Evolutionary conservation across 2,329 filamentous ascomycete genomes (phyloP), one percentile per base, ranked within the genome.

Genomic region (Colletotrichum nymphaeae): DNA sequence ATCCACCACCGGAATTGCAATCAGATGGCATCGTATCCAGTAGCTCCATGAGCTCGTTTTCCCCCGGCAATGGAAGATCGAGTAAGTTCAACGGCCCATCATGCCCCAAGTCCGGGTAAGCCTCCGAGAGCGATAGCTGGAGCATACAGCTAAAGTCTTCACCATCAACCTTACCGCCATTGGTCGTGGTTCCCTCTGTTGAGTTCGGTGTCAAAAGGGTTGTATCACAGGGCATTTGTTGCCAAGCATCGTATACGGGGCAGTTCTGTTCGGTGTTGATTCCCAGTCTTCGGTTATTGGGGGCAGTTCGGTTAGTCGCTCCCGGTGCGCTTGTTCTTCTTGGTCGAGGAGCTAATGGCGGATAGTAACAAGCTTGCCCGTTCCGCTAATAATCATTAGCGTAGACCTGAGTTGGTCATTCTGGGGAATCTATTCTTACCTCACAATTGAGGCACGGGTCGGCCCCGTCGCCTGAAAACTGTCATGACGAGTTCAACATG

Each of bases 361-460:
- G 70, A 9, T 73, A 73, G 26, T 69, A 73, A 28, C 70, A 73
- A 7, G 60, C 60, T 49, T 73, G 70, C 1, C 70, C 55, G 14
- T 70, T 73, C 7, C 70, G 70, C 70, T 73, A n/a, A 9, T 7
- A 11, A 12, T 53, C 4, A 4, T 24, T 16, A 32, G 57, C 52
- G 2, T 32, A 28, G 2, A 3, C 19, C 4, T 56, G 24, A 28
- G 24, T 12, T 24, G 24, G 7, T 1, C 8, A 11, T 5, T 14
- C 4, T 16, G 16, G 11, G 3, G 0, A 32, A 22, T 14, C 7
- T 9, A 3, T 22, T 56, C 59, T 19, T 65, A 73, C 70, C 55
- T 73, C 70, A 28, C 70, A 73, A 11, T 73, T 65, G 4, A 70
- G 59, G 24, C 70, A 73, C 16, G 70, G 70, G 9, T 73, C 66